A percentile compares a stretch with the other conserved stretches of the same genome.
These are phyloP conservation scores for Candida insectorum DNA, from an alignment of 805 yeast species.

Conservation along the genomic window DNA sequence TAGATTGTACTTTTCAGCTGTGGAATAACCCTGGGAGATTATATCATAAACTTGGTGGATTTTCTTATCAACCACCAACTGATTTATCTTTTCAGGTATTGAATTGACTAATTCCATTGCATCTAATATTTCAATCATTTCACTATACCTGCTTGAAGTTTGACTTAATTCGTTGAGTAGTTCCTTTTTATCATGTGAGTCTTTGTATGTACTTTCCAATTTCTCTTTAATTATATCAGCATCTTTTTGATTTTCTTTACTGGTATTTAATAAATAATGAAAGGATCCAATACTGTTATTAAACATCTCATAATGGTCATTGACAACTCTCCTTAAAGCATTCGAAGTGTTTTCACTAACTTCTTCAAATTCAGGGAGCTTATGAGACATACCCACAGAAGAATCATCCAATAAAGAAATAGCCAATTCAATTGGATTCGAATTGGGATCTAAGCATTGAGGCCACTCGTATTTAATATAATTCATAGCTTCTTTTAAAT, in stretches of 20 bases:
- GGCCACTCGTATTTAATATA: constrained; percentile 44
- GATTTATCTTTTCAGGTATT: constrained; percentile 64
- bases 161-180: constrained; percentile 62
- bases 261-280: constrained; percentile 60
- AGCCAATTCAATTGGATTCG: constrained; percentile 61
- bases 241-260: constrained; percentile 63
- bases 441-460: constrained; percentile 38
- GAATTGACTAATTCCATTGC: constrained; percentile 58
- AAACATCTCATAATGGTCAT: constrained; percentile 78
- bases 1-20: constrained; percentile 49
- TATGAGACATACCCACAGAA: constrained; percentile 86
- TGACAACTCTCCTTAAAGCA: constrained; percentile 67
- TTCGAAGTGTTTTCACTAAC: constrained; percentile 54
- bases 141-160: constrained; percentile 58
- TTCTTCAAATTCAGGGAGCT: constrained; percentile 61
- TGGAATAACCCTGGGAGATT: constrained; percentile 39
- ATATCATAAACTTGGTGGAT: constrained; percentile 63
- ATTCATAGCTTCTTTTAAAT: constrained; percentile 32
- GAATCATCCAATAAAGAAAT: constrained; percentile 79
- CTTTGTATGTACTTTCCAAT: constrained; percentile 46
- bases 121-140: constrained; percentile 67
- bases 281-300: constrained; percentile 84
- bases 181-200: constrained; percentile 52
- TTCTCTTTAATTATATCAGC: constrained; percentile 47
- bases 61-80: constrained; percentile 62